Evolutionary conservation across 2,329 filamentous ascomycete species (phyloP), one percentile per base, ranked within the genome.

Genomic region (Proliferodiscus dingleyae): DNA sequence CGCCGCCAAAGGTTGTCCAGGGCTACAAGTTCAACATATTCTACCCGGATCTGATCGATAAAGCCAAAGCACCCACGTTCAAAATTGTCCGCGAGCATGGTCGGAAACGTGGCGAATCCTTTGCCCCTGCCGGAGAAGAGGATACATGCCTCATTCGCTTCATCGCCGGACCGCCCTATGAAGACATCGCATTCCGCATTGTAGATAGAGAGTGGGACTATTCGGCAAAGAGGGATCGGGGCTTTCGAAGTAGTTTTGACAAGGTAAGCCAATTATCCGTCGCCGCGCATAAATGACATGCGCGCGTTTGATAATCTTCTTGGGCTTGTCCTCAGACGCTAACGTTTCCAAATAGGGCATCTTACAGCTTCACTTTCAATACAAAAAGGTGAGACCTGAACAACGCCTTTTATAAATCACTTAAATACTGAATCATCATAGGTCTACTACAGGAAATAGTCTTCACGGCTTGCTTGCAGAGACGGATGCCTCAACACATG

Each of bases 11-110:
- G 69, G 91, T 98, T 5, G 93, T 98, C 9, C 93, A 98, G 66
- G 93, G 93, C 46, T 98, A 98, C 75, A 96, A 95, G 66, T 98
- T 98, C 76, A 97, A 98, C 70, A 91, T 98, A 41, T 98, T 98
- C 69, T 98, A 98, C 63, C 93, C 93, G 0, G 93, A 98, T 58
- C 80, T 98, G 24, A 89, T 97, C 60, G 90, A 97, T 71, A 95
- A 91, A 69, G 81, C 84, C 24, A 95, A 90, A 67, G 90, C 93
- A 2, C 93, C 93, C 8, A 97, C 90, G 0, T 98, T 94, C 70
- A 88, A 88, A 64, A 97, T 98, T 55, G 88, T 96, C 61, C 84
- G 93, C 32, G 93, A 97, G 68, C 83, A 93, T 61, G 93, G 93
- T 13, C 78, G 93, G 47, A 85, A 87, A 64, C 80, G 88, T 48